A percentile compares a stretch with the other conserved stretches of the same genome.
phyloP scores from a whole-genome alignment of 1,284 basidiomycete genomes.

The Heterobasidion irregulare region DNA sequence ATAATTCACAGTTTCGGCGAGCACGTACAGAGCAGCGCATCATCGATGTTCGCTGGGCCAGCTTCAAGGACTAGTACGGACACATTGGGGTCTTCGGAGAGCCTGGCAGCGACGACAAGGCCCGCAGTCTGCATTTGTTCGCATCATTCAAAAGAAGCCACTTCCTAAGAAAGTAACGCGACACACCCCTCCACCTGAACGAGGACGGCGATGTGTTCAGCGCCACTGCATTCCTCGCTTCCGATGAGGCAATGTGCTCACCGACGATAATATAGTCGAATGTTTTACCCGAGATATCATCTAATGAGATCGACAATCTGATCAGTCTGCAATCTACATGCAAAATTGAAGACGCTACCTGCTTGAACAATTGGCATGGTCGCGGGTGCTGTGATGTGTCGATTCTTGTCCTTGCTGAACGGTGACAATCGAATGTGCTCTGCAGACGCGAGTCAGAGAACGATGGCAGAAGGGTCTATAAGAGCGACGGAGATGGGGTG shows the following conservation, averaged over 20 bases:
- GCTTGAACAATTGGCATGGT: no score
- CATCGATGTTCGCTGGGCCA: constrained; percentile 16
- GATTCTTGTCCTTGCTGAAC: no score
- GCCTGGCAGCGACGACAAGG: constrained; percentile 34
- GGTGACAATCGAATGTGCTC: no score
- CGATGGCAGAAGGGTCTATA: no score
- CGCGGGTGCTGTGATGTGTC: no score
- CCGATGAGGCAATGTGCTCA: background rate
- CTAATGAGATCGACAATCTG: background rate
- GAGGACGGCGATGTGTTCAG: background rate
- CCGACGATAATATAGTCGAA: constrained; percentile 12
- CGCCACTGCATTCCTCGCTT: no score
- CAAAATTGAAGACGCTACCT: no score
- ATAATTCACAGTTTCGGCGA: background rate
- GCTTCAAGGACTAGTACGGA: constrained; percentile 26
- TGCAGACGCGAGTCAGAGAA: no score
- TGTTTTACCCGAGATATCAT: constrained; percentile 6
- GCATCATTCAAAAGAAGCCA: background rate
- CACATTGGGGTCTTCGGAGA: constrained; percentile 32
- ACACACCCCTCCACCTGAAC: constrained; percentile 9
- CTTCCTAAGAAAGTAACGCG: background rate
- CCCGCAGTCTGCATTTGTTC: constrained; percentile 25
- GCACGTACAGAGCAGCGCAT: constrained; percentile 8
- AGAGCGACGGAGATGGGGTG: no score
- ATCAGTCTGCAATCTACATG: no score